Evolutionary conservation across 805 yeast genomes (phyloP), one percentile per base, ranked within the genome.

Genomic region (Huiozyma naganishii): DNA sequence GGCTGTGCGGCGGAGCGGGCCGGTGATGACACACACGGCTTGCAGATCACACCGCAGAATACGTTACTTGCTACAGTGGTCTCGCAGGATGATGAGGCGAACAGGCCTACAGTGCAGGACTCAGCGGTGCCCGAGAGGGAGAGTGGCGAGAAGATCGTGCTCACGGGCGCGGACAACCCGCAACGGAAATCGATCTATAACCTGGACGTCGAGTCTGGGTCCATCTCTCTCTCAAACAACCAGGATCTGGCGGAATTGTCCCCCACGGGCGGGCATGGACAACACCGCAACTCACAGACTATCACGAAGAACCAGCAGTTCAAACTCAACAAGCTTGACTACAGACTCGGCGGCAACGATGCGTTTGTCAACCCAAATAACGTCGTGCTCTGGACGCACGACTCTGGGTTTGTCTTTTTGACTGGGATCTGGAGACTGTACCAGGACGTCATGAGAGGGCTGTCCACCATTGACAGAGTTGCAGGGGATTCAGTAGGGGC

Each of bases 321-420:
- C 49, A 55, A 55, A 41, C 41, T 57, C 41, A 52, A 51, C 29
- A 59, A 58, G 41, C 41, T 58, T 37, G 55, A 52, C 38, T 53
- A 56, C 37, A 48, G 43, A 34, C 32, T 46, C 37, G 47, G 41
- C 13, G 32, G 41, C 28, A 45, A 48, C 27, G 45, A 43, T 29
- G 50, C 48, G 29, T 48, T 58, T 29, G 52, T 61, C 41, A 60
- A 59, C 40, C 55, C 55, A 51, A 76, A 72, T 46, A 82, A 83
- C 52, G 76, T 87, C 76, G 75, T 87, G 44, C 79, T 86, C 49
- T 87, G 95, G 95, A 92, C 83, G 59, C 79, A 81, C 57, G 74
- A 73, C 50, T 79, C 92, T 2, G 95, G 95, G 0, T 80, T 79
- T 58, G 95, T 87, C 8, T 94, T 85, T 54, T 70, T 87, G 41